Evolutionary conservation across 768 basidiomycete species (phyloP), one percentile per base, ranked within the genome.

Genomic region (Kwoniella sp.): DNA sequence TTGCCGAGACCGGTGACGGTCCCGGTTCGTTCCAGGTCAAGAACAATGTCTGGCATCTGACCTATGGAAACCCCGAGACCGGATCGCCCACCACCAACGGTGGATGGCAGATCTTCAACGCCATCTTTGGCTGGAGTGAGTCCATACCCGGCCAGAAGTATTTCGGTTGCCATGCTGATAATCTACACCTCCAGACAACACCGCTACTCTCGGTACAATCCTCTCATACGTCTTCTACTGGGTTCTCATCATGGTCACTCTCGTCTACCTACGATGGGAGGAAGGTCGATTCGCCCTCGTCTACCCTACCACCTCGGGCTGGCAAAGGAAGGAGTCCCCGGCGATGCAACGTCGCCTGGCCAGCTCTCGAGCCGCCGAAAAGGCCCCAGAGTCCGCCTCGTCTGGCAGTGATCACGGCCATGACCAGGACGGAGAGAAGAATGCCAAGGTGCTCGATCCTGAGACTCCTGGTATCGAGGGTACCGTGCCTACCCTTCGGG

Each of bases 141-240:
- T 58, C 3, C 17, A 23, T 32, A 37, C 20, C 36, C 9, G 23
- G 5, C 20, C 6, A 12, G 42, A 17, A 17, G 6, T 5, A 15
- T 27, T 8, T 44, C 23, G 27, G 12, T 27, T 26, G n/a, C n/a
- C n/a, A n/a, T n/a, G n/a, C n/a, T n/a, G n/a, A n/a, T n/a, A n/a
- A 32, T 38, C 23, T 26, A 1, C 28, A 12, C 22, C 33, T 36
- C 53, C 46, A 52, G 83, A 83, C 58, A 91, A 92, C 73, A 86
- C 78, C 48, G 91, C 84, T 8, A 84, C 86, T 79, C 46, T 85
- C 53, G 89, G 92, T 11, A 81, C 85, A 1, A 80, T 96, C 19
- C 77, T 93, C n/a, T 77, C 84, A 0, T 98, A 96, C 72, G 82
- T 88, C 41, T 86, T 89, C 74, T 96, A 92, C 78, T 96, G 92